Evolutionary conservation across 768 basidiomycete species (phyloP), one percentile per base, ranked within the genome.

Genomic region (Pleurotus tuber-regium): DNA sequence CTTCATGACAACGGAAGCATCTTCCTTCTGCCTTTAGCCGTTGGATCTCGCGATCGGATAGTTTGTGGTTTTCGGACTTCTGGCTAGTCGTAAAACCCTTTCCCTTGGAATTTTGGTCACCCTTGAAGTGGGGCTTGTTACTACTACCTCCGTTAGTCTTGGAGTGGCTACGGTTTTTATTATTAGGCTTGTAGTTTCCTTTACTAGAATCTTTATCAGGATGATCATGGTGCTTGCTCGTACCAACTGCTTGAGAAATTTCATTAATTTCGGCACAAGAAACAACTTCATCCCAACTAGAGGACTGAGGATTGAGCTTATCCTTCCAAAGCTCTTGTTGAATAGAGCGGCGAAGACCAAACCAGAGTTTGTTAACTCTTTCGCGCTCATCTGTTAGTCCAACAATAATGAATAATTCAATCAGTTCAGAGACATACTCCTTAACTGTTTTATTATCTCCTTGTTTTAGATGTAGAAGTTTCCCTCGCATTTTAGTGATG

Each of bases 281-380:
- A 0, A 65, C 41, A 0, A 76, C 63, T 3, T 66, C 54, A 0
- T 64, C 50, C 57, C 63, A 69, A 0, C 48, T 35, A 0, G 64
- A 62, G 0, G 39, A 26, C 6, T 69, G 63, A 0, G 63, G 66
- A 2, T 66, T 64, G 0, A 72, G 51, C 4, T 61, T 50, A 1
- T 68, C 55, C 12, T 52, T 51, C 65, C 66, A 69, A 0, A 73
- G 50, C 3, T 64, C 56, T 0, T 50, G 50, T 25, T 70, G 69
- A 1, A 73, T 59, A 12, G 55, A 35, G 0, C 42, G 19, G 1
- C 54, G 47, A 0, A 71, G 50, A 0, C 74, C 70, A 2, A 63
- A 57, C 72, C 71, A 78, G 0, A 77, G 55, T 8, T 62, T 59
- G 7, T 64, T 55, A 0, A 72, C 66, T 6, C 58, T 36, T 10